Conservation (phyloP, 345 rosid genomes). For the Atalantia buxifolia region DNA sequence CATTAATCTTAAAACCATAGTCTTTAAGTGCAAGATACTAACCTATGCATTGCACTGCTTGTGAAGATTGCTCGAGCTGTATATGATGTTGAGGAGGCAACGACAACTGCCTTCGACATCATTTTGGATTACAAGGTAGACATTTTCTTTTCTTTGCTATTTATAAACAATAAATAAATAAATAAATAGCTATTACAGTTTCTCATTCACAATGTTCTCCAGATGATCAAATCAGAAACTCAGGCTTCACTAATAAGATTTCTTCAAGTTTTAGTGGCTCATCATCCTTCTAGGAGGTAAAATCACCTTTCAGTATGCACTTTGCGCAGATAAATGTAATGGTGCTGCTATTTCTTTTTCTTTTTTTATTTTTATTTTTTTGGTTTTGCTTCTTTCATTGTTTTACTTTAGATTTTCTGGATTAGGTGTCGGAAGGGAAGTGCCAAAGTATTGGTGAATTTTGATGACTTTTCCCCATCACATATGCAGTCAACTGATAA, state of each 20-base stretch:
- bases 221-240: slow-evolving; percentile 85
- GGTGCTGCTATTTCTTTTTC: background rate
- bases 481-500: slow-evolving; percentile 37
- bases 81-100: slow-evolving; percentile 92
- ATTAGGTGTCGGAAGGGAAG: slow-evolving; percentile 94
- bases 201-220: slow-evolving; percentile 14
- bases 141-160: background rate
- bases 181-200: slow-evolving; percentile 1
- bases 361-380: background rate
- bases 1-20: background rate
- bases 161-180: too few species aligned
- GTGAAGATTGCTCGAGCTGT: slow-evolving; percentile 80
- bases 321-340: slow-evolving; percentile 5
- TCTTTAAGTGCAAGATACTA: slow-evolving; percentile 8
- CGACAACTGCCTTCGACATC: slow-evolving; percentile 72
- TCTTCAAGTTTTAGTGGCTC: slow-evolving; percentile 84
- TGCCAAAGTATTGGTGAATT: slow-evolving; percentile 79
- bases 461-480: slow-evolving; percentile 67
- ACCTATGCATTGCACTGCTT: slow-evolving; percentile 16
- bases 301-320: background rate
- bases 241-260: slow-evolving; percentile 70
- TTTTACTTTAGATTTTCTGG: slow-evolving; percentile 29
- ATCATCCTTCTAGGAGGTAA: slow-evolving; percentile 94
- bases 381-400: slow-evolving; percentile 21
- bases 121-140: slow-evolving; percentile 71